A percentile compares a stretch with the other conserved stretches of the same genome.
These are phyloP conservation scores for Physcia stellaris DNA, from an alignment of 495 filamentous ascomycete species.

Conservation along the genomic window DNA sequence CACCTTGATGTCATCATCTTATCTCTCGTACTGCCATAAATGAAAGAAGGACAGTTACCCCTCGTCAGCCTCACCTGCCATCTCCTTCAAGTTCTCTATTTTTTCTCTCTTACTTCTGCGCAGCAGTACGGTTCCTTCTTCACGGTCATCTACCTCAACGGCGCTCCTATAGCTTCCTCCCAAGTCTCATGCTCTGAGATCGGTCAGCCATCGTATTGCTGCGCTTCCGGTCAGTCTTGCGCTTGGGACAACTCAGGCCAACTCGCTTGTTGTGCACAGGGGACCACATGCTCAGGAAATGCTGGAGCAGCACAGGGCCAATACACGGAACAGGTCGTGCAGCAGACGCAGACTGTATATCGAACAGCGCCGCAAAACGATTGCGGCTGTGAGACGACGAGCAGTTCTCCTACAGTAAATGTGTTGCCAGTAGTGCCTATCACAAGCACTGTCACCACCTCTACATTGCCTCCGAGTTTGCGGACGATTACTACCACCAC, in stretches of 20 bases:
- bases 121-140: slow-evolving; percentile 1
- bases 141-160: not conserved
- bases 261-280: not conserved
- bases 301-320: not conserved
- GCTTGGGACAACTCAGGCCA: not conserved
- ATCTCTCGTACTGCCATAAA: too few relatives aligned
- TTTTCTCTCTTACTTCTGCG: not conserved
- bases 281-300: not conserved
- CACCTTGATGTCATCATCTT: too few relatives aligned
- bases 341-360: not conserved
- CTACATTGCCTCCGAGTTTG: too few relatives aligned
- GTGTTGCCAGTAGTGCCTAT: too few relatives aligned
- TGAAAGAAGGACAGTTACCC: too few relatives aligned
- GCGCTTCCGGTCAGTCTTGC: not conserved
- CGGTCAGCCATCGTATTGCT: too few relatives aligned
- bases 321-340: not conserved
- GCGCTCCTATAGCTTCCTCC: not conserved
- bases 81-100: not conserved
- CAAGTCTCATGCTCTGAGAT: too few relatives aligned
- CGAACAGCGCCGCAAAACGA: too few relatives aligned
- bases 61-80: too few relatives aligned
- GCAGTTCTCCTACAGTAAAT: too few relatives aligned
- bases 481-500: too few relatives aligned
- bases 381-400: not conserved
- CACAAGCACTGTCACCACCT: too few relatives aligned